A percentile compares a stretch with the other conserved stretches of the same genome.
Evolutionary conservation across 306 rosid genomes (phyloP).

Genomic region (Trifolium fragiferum): DNA sequence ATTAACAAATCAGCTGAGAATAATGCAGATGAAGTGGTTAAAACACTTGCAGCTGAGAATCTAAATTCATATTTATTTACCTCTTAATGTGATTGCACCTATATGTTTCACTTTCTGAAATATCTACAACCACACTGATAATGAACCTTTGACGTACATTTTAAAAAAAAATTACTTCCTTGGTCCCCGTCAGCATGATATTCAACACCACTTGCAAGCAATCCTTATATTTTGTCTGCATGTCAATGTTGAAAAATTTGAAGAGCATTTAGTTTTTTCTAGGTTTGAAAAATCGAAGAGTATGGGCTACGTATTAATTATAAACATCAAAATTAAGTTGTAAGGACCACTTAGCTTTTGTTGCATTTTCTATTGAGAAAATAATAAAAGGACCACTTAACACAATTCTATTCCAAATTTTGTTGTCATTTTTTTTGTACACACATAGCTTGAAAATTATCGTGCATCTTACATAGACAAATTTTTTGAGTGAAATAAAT

Average conservation of each 20-base stretch:
- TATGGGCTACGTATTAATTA: background rate
- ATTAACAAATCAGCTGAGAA: no score
- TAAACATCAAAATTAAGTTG: conserved; percentile 11
- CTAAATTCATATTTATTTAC: no score
- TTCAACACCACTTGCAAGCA: background rate
- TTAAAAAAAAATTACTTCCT: background rate
- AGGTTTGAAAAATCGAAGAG: background rate
- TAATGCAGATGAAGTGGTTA: no score
- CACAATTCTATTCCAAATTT: conserved; percentile 23
- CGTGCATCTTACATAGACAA: background rate
- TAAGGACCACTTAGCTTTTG: background rate
- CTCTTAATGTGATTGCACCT: no score
- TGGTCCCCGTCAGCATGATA: conserved; percentile 21
- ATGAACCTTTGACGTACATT: background rate
- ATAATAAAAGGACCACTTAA: conserved; percentile 37
- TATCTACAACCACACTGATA: background rate
- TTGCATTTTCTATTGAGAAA: no score
- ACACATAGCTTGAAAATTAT: background rate
- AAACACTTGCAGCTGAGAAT: no score
- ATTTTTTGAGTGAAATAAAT: background rate
- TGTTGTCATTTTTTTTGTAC: conserved; percentile 21
- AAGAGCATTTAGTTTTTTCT: background rate
- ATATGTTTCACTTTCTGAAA: background rate
- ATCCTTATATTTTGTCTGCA: conserved; percentile 7
- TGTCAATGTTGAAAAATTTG: conserved; percentile 20